Evolutionary conservation across 2,329 filamentous ascomycete genomes (phyloP).

Genomic region (Colletotrichum sp.): DNA sequence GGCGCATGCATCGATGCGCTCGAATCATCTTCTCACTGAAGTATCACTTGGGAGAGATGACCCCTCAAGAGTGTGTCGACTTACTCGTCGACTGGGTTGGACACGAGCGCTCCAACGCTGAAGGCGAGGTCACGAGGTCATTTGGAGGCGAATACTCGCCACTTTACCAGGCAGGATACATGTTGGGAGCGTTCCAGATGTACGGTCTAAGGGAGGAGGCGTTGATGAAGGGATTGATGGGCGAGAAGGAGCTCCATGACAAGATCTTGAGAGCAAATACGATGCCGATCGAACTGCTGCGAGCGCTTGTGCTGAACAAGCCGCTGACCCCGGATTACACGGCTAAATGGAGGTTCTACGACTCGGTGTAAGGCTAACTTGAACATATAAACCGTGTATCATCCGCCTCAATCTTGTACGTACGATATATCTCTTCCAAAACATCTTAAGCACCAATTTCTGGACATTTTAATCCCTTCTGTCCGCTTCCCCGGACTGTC

Average conservation of each 20-base stretch:
- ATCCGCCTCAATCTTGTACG: neutral
- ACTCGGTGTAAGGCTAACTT: neutral
- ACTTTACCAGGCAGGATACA: slow-evolving; percentile 64
- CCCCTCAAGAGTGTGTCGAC: slow-evolving; percentile 59
- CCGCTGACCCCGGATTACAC: slow-evolving; percentile 48
- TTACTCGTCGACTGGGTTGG: slow-evolving; percentile 61
- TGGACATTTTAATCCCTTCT: neutral
- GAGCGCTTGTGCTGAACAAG: slow-evolving; percentile 50
- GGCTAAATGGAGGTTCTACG: slow-evolving; percentile 57
- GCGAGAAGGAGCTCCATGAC: slow-evolving; percentile 63
- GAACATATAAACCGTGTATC: neutral
- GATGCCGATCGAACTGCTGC: slow-evolving; percentile 60
- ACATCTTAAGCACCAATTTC: neutral
- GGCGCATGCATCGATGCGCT: slow-evolving; percentile 67
- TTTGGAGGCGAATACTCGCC: slow-evolving; percentile 62
- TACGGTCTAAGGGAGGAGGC: slow-evolving; percentile 55
- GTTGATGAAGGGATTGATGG: slow-evolving; percentile 39
- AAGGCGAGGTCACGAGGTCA: slow-evolving; percentile 63
- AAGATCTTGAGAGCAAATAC: slow-evolving; percentile 52
- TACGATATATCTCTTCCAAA: neutral
- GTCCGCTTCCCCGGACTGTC: neutral
- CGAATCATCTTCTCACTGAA: slow-evolving; percentile 63
- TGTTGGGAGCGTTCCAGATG: slow-evolving; percentile 64
- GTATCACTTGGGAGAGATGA: slow-evolving; percentile 62
- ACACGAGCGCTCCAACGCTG: slow-evolving; percentile 63